Evolutionary conservation across 1,284 basidiomycete genomes (phyloP).

Genomic region (Leccinum angustisporum): DNA sequence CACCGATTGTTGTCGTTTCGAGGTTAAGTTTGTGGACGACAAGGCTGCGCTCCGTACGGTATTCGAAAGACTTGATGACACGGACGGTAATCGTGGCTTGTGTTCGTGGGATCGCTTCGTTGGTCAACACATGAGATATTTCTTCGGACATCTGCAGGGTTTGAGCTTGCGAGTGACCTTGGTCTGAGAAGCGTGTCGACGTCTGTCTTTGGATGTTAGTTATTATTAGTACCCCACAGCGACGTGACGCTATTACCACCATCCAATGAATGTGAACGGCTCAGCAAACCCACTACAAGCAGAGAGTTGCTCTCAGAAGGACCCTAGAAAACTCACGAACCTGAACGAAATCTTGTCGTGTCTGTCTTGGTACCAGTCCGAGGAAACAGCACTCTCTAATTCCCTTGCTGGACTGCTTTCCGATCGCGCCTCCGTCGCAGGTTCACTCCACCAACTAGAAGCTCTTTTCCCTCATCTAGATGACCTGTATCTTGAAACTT

Average conservation of each 20-base stretch:
- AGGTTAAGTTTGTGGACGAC: slow-evolving; percentile 85
- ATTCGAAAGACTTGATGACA: slow-evolving; percentile 94
- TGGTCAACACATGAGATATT: slow-evolving; percentile 61
- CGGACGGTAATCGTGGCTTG: slow-evolving; percentile 86
- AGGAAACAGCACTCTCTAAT: slow-evolving; percentile 76
- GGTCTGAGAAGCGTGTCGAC: not conserved
- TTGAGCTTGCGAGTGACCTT: slow-evolving; percentile 14
- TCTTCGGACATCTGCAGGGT: slow-evolving; percentile 36
- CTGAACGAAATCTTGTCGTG: slow-evolving; percentile 69
- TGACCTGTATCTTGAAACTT: slow-evolving; percentile 61
- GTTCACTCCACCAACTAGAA: slow-evolving; percentile 64
- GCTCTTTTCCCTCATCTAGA: slow-evolving; percentile 66
- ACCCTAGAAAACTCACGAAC: slow-evolving; percentile 57
- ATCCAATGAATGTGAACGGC: slow-evolving; percentile 12
- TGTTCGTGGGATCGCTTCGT: slow-evolving; percentile 64
- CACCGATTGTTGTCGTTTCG: slow-evolving; percentile 71
- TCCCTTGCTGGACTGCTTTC: slow-evolving; percentile 76
- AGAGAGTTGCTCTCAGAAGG: slow-evolving; percentile 20
- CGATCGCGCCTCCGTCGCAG: slow-evolving; percentile 63
- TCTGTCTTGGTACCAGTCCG: slow-evolving; percentile 72
- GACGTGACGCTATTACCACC: not conserved
- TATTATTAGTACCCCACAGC: too few species aligned
- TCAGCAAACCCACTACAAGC: slow-evolving; percentile 14
- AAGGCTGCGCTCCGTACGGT: slow-evolving; percentile 85
- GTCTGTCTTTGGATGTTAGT: too few species aligned